Conservation (phyloP, 1,284 basidiomycete genomes). For the Gomphus bonarii region DNA sequence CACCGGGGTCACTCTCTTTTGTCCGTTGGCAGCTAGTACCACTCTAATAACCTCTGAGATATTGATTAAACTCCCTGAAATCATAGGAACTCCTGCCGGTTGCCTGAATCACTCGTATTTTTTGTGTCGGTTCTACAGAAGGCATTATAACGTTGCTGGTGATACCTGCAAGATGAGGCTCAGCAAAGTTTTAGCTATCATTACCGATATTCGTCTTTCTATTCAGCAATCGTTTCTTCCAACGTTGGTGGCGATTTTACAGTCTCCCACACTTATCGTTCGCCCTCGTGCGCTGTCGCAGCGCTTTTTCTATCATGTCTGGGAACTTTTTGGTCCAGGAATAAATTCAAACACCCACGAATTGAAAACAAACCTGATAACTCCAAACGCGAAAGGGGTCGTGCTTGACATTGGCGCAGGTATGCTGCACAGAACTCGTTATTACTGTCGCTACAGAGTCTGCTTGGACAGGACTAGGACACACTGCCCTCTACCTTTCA, state of each 20-base stretch:
- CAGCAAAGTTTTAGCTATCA: constrained; percentile 27
- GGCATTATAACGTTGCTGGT: background rate
- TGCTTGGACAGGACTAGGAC: constrained; percentile 40
- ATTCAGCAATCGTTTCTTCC: constrained; percentile 35
- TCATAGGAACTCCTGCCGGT: too few relatives aligned
- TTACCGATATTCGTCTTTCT: constrained; percentile 31
- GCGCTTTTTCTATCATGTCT: constrained; percentile 50
- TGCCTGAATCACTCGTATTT: too few relatives aligned
- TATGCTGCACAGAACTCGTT: constrained; percentile 18
- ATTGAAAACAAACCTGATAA: constrained; percentile 40
- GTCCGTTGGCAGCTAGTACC: too few relatives aligned
- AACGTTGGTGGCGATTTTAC: constrained; percentile 33
- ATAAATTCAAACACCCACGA: constrained; percentile 33
- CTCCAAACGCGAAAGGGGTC: constrained; percentile 42
- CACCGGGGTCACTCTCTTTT: too few relatives aligned
- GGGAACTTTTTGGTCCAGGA: constrained; percentile 39
- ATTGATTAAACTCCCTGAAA: too few relatives aligned
- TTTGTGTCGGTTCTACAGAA: too few relatives aligned
- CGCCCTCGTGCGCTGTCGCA: constrained; percentile 36
- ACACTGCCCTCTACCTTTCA: constrained; percentile 50
- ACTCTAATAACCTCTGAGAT: too few relatives aligned
- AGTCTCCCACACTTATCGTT: constrained; percentile 35
- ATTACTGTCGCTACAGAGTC: background rate
- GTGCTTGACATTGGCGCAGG: constrained; percentile 67
- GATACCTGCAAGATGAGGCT: constrained; percentile 31